These are phyloP conservation scores for Oryza glaberrima DNA, from an alignment of 176 grass and related monocot species.

Conservation along the genomic window DNA sequence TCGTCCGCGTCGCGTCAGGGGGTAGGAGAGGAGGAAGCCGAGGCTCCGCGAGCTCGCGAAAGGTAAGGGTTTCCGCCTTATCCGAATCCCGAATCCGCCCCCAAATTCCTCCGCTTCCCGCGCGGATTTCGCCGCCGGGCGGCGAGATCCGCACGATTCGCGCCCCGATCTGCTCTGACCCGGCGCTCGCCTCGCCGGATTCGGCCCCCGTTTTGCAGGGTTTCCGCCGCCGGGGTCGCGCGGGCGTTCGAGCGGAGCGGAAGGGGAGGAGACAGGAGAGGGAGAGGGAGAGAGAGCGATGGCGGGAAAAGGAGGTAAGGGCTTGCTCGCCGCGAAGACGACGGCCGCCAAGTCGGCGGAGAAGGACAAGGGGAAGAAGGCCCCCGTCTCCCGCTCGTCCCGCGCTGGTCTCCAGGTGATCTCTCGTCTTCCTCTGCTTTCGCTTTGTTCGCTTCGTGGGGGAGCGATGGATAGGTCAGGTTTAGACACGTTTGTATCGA, in stretches of 20 bases:
- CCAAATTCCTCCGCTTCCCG: neutral
- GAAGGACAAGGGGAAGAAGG: conserved; percentile 84
- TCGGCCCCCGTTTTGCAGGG: conserved; percentile 9
- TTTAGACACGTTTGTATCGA: neutral
- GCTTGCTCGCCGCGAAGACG: conserved; percentile 67
- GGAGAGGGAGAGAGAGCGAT: conserved; percentile 11
- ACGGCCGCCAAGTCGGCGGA: conserved; percentile 66
- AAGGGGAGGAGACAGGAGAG: neutral
- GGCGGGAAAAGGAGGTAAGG: conserved; percentile 73
- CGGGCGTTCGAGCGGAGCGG: conserved; percentile 19
- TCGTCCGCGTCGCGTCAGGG: conserved; percentile 14
- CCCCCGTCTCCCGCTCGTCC: conserved; percentile 64
- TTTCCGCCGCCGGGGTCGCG: neutral
- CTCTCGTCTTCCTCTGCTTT: neutral
- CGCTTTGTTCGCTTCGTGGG: neutral
- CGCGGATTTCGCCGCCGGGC: neutral
- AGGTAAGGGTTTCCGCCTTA: conserved; percentile 48
- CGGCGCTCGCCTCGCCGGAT: conserved; percentile 28
- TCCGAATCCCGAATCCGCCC: neutral
- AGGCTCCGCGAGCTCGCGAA: conserved; percentile 28
- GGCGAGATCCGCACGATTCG: conserved; percentile 42
- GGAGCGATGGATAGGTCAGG: neutral
- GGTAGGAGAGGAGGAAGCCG: neutral
- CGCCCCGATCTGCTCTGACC: conserved; percentile 40
- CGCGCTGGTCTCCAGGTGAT: conserved; percentile 71